Percentiles rank a stretch among this genome's conserved stretches.
Conservation (phyloP, 768 basidiomycete genomes). For the Leccinellum luteum region DNA sequence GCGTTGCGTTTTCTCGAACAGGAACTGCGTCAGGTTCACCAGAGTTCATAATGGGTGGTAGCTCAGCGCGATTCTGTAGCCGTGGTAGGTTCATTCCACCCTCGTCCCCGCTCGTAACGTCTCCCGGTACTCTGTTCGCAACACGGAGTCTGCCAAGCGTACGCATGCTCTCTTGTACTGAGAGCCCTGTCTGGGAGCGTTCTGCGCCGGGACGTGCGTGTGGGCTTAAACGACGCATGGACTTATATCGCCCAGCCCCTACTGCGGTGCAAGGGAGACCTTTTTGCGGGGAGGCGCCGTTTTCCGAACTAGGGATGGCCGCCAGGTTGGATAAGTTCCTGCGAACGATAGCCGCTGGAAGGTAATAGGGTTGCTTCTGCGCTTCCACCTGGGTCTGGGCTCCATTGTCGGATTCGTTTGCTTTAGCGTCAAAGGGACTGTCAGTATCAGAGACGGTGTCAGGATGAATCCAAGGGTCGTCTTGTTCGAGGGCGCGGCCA, state of each 20-base stretch:
- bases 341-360: slow-evolving; percentile 23
- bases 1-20: neutral
- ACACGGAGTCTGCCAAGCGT: slow-evolving; percentile 48
- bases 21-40: neutral
- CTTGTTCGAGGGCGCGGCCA: slow-evolving; percentile 32
- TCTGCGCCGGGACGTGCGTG: slow-evolving; percentile 12
- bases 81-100: slow-evolving; percentile 21
- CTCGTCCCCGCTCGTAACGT: slow-evolving; percentile 36
- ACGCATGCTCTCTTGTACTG: slow-evolving; percentile 30
- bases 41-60: neutral
- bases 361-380: slow-evolving; percentile 22
- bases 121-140: slow-evolving; percentile 48
- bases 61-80: neutral
- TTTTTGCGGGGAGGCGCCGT: neutral
- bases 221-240: neutral
- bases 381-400: slow-evolving; percentile 4
- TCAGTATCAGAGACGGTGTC: slow-evolving; percentile 4
- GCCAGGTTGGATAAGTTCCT: slow-evolving; percentile 15
- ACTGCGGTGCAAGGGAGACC: neutral
- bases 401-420: slow-evolving; percentile 3
- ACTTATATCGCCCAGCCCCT: neutral
- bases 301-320: slow-evolving; percentile 6
- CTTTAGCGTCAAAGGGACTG: neutral
- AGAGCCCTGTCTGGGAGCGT: slow-evolving; percentile 16
- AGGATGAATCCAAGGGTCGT: slow-evolving; percentile 35